These are phyloP conservation scores for Kluyveromyces sp. DNA, from an alignment of 1,139 yeast species.

Conservation along the genomic window DNA sequence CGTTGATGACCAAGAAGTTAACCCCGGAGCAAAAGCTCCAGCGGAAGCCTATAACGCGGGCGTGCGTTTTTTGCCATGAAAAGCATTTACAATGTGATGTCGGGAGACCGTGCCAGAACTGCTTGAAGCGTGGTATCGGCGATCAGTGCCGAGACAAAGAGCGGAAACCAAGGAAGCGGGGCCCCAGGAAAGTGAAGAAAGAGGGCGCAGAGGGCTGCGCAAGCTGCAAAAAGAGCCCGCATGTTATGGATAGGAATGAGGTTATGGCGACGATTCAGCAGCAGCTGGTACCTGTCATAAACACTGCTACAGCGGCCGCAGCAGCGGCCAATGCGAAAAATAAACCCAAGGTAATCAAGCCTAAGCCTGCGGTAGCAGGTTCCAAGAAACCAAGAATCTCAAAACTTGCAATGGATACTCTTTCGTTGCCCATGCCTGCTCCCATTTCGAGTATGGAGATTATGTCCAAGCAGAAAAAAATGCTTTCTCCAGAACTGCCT, in stretches of 20 bases:
- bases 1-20: constrained; percentile 52
- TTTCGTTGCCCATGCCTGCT: constrained; percentile 1
- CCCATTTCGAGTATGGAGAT: background rate
- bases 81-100: constrained; percentile 64
- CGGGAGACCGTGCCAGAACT: constrained; percentile 60
- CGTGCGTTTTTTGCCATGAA: constrained; percentile 63
- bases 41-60: constrained; percentile 58
- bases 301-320: background rate
- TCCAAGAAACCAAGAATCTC: background rate
- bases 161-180: constrained; percentile 38
- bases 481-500: constrained; percentile 5
- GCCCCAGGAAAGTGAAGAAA: constrained; percentile 2
- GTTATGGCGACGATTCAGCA: background rate
- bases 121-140: constrained; percentile 53
- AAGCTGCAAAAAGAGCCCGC: background rate
- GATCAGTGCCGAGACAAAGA: constrained; percentile 52
- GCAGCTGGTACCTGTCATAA: background rate
- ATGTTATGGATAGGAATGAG: background rate
- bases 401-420: constrained; percentile 5
- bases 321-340: background rate
- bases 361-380: background rate
- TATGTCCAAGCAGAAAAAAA: constrained; percentile 1
- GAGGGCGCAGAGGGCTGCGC: background rate
- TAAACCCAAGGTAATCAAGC: background rate
- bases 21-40: constrained; percentile 45